A percentile compares a stretch with the other conserved stretches of the same genome.
Conservation (phyloP, 805 yeast genomes). For the Cyberlindnera xylosilytica region DNA sequence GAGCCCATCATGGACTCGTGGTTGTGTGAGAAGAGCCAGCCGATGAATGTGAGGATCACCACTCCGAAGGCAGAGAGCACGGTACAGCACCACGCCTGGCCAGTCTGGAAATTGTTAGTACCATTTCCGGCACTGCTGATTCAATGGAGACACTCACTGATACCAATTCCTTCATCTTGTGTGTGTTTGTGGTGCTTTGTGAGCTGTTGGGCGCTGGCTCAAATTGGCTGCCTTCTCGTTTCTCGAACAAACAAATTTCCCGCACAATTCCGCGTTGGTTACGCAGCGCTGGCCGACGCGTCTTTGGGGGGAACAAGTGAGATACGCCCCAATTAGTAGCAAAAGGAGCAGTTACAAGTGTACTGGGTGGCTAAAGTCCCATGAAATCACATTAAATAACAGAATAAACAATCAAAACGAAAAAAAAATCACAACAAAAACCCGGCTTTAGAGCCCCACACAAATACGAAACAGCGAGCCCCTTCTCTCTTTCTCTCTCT, state of each 20-base stretch:
- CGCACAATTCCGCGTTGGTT: not conserved
- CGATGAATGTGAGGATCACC: constrained; percentile 81
- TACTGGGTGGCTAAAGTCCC: no score
- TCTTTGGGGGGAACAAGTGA: not conserved
- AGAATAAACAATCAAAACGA: no score
- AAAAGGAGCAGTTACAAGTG: no score
- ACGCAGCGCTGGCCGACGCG: constrained; percentile 1
- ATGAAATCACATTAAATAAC: no score
- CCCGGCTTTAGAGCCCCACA: no score
- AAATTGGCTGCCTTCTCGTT: constrained; percentile 2
- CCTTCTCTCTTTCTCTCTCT: no score
- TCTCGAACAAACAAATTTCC: no score
- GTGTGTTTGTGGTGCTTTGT: not conserved
- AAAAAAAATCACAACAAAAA: no score
- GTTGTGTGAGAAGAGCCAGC: constrained; percentile 70
- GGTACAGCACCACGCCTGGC: constrained; percentile 94
- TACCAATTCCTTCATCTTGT: constrained; percentile 44
- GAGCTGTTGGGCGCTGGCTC: not conserved
- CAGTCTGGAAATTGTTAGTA: constrained; percentile 43
- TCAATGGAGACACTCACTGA: constrained; percentile 34
- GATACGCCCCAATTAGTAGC: no score
- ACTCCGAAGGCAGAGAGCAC: constrained; percentile 89
- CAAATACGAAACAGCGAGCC: no score
- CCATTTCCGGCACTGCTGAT: not conserved
- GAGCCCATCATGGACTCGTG: constrained; percentile 95